These are phyloP conservation scores for Amanita molliuscula DNA, from an alignment of 768 basidiomycete species.

Conservation along the genomic window DNA sequence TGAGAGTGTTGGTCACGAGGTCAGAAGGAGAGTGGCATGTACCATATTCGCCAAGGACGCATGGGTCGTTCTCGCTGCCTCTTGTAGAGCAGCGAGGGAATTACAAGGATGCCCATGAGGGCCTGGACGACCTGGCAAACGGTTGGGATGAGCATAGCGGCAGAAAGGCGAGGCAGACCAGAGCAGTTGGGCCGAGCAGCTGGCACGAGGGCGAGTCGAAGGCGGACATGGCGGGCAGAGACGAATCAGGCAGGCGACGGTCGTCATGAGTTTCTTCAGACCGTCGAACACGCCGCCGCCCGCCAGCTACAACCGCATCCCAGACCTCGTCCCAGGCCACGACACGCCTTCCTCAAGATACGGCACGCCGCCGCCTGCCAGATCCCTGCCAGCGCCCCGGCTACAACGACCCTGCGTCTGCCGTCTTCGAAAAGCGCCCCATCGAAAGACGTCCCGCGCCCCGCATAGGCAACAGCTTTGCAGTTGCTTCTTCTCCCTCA, in stretches of 20 bases:
- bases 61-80: conserved; percentile 78
- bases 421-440: conserved; percentile 39
- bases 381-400: conserved; percentile 25
- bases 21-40: conserved; percentile 14
- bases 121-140: conserved; percentile 68
- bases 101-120: conserved; percentile 86
- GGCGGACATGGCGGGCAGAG: conserved; percentile 8
- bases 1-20: neutral
- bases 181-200: conserved; percentile 41
- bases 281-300: conserved; percentile 27
- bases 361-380: conserved; percentile 29
- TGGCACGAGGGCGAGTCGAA: conserved; percentile 39
- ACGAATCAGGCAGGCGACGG: neutral
- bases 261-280: conserved; percentile 40
- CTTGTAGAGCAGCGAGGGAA: conserved; percentile 80
- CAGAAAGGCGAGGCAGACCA: conserved; percentile 28
- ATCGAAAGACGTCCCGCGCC: conserved; percentile 17
- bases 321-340: conserved; percentile 11
- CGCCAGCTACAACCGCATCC: conserved; percentile 31
- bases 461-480: conserved; percentile 26
- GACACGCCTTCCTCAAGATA: neutral
- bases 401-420: conserved; percentile 43
- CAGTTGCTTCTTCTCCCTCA: conserved; percentile 51
- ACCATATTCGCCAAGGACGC: conserved; percentile 93
- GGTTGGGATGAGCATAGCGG: conserved; percentile 35